phyloP scores from a whole-genome alignment of 345 rosid species.

The Euphorbia pulcherrima region DNA sequence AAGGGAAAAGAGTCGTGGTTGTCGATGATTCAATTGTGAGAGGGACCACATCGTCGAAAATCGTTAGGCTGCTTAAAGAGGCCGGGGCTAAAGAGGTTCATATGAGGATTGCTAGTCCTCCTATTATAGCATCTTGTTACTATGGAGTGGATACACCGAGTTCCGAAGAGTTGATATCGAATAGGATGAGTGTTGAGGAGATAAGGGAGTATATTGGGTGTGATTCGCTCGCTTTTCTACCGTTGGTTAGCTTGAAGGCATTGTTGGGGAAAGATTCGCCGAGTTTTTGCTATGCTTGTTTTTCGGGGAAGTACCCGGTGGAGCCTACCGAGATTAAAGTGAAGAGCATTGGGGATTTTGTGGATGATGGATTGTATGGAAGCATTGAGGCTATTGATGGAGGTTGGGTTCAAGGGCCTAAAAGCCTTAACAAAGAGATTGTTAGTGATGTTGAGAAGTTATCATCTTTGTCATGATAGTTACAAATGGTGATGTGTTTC shows the following conservation, averaged over 20 bases:
- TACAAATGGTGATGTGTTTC: background rate
- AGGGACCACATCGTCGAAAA: slow-evolving; percentile 89
- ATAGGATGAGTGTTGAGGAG: slow-evolving; percentile 79
- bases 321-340: slow-evolving; percentile 67
- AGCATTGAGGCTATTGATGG: slow-evolving; percentile 61
- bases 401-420: slow-evolving; percentile 66
- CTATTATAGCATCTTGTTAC: slow-evolving; percentile 74
- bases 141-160: slow-evolving; percentile 98
- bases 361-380: slow-evolving; percentile 84
- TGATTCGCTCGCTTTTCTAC: slow-evolving; percentile 79
- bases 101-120: slow-evolving; percentile 97
- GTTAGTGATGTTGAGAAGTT: slow-evolving; percentile 10
- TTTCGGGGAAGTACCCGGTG: slow-evolving; percentile 84
- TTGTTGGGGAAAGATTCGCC: slow-evolving; percentile 48
- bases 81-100: slow-evolving; percentile 95
- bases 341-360: slow-evolving; percentile 75
- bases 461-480: slow-evolving; percentile 19
- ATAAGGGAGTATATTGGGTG: slow-evolving; percentile 69
- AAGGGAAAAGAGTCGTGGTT: slow-evolving; percentile 88
- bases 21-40: slow-evolving; percentile 94
- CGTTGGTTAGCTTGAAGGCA: slow-evolving; percentile 58
- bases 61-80: slow-evolving; percentile 76
- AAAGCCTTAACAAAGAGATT: slow-evolving; percentile 16
- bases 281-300: slow-evolving; percentile 85
- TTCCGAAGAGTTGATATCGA: slow-evolving; percentile 80